Base-by-base conservation (phyloP, 2,329 filamentous ascomycete species). In the Juglanconis sp. region DNA sequence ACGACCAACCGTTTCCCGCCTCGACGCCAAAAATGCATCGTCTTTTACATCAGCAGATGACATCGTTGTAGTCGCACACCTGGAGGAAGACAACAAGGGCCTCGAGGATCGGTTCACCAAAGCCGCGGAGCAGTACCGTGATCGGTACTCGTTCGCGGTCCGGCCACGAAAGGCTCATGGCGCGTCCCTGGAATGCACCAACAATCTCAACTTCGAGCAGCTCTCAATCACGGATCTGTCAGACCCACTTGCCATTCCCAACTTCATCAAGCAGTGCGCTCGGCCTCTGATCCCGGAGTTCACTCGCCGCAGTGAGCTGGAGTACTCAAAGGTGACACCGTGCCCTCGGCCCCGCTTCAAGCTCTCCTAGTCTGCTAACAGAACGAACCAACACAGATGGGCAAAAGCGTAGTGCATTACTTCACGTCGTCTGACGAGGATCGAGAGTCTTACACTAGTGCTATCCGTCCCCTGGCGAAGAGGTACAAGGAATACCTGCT, bases 401-500 rank as follows among this genome's bases (percentile, higher is more conserved):
- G 69, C 9, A 70, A 70, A 44, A 71, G 69, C 47, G 63, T 73
- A 1, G 68, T 73, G 3, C 68, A 72, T 59, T 71, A 70, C 65
- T 75, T 80, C 63, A 64, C 71, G 5, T 46, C 61, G 9, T 66
- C 64, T 8, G 57, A 69, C 0, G 35, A 61, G 8, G 71, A 77
- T 36, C 72, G 73, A 3, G 68, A 74, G 3, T 63, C 59, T 1
- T 81, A 76, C 65, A 66, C 72, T 4, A 50, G 65, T 1, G 66
- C 69, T 5, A 70, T 82, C 53, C 68, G 70, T 15, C 71, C 74
- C 4, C 66, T 80, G 1, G 80, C 80, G 1, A 76, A 75, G 61
- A 75, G 74, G 63, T 81, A 79, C 66, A 64, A 69, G 57, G 78
- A 81, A 11, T 81, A 79, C 59, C 71, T 83, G 11, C 70, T 68